Base-by-base conservation (phyloP, 768 basidiomycete species). In the Termitomyces sp. region DNA sequence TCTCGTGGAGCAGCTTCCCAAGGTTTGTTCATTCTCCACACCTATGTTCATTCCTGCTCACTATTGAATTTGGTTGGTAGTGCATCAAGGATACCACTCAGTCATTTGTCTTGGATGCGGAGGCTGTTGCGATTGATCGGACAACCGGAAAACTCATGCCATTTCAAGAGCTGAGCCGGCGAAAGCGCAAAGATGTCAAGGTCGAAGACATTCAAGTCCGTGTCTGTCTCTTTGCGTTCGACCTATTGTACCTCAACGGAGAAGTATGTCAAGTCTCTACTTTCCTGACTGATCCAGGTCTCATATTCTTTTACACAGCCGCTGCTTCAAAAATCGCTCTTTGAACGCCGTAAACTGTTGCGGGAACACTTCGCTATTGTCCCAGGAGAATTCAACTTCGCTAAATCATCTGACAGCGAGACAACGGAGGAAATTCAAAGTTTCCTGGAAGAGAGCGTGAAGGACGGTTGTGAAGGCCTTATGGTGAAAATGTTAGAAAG, bases 401-500 rank as follows among this genome's bases (percentile, higher is more conserved):
- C 97, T 12, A 94, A 89, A 69, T 89, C 91, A 4, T 92, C 92
- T 1, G 96, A 99, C 69, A 81, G 89, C 16, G 88, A 94, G 61
- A 91, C 89, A 8, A 90, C 86, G 5, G 97, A 99, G 24, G 96
- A 97, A 68, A 98, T 99, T 51, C 94, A 97, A 70, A 72, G 83
- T 1, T 98, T 99, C 81, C 78, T 99, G 9, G 96, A 98, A 71
- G 92, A 95, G 66, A 95, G 92, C 73, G 93, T 99, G 66, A 98
- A 95, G 72, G 97, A 98, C 71, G 95, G 96, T 2, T 98, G 97
- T 71, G 97, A 99, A 73, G 97, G 97, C 11, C 83, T 99, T 50
- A 99, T 99, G 97, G 94, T 99, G 61, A 99, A 99, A 79, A 96
- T 97, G 94, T 78, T 99, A 18, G 93, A 96, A 45, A 90, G 85